Percentiles rank a stretch among this genome's conserved stretches.
phyloP scores from a whole-genome alignment of 2,329 filamentous ascomycete species.

The Stagonosporopsis chrysanthemi region DNA sequence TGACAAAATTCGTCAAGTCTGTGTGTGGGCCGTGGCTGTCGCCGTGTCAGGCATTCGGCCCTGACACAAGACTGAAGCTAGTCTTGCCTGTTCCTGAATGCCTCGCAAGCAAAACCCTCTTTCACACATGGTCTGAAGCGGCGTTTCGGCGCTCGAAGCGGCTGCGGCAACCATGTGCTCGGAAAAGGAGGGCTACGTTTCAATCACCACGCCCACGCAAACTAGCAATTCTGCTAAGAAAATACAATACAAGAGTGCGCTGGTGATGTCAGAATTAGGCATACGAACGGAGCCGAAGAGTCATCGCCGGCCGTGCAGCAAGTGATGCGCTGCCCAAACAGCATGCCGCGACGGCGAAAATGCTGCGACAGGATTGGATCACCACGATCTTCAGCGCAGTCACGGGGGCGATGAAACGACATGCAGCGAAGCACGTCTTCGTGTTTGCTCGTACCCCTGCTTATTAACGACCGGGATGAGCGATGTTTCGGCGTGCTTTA shows the following conservation, averaged over 20 bases:
- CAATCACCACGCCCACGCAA: conserved; percentile 39
- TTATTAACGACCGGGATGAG: conserved; percentile 45
- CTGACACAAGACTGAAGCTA: conserved; percentile 34
- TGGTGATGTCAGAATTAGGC: conserved; percentile 46
- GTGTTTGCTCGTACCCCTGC: conserved; percentile 47
- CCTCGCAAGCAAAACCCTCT: conserved; percentile 35
- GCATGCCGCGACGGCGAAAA: conserved; percentile 30
- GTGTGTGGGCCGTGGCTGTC: conserved; percentile 30
- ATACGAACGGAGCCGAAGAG: conserved; percentile 24
- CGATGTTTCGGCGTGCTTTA: conserved; percentile 49
- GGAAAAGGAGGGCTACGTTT: conserved; percentile 44
- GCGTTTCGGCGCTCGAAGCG: conserved; percentile 27
- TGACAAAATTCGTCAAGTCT: conserved; percentile 26
- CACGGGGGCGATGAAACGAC: conserved; percentile 53
- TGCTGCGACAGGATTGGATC: conserved; percentile 46
- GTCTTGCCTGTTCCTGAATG: conserved; percentile 45
- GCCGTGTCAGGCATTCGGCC: conserved; percentile 38
- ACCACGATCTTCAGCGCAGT: conserved; percentile 46
- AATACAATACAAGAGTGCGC: conserved; percentile 20
- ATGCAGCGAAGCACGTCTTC: conserved; percentile 41
- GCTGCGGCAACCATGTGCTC: conserved; percentile 24
- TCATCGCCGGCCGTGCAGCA: conserved; percentile 28
- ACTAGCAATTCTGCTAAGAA: conserved; percentile 39
- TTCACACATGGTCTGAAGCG: conserved; percentile 25
- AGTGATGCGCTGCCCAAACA: conserved; percentile 33